Evolutionary conservation across 1,139 yeast species (phyloP).

Genomic region (Suhomyces wounanorum): DNA sequence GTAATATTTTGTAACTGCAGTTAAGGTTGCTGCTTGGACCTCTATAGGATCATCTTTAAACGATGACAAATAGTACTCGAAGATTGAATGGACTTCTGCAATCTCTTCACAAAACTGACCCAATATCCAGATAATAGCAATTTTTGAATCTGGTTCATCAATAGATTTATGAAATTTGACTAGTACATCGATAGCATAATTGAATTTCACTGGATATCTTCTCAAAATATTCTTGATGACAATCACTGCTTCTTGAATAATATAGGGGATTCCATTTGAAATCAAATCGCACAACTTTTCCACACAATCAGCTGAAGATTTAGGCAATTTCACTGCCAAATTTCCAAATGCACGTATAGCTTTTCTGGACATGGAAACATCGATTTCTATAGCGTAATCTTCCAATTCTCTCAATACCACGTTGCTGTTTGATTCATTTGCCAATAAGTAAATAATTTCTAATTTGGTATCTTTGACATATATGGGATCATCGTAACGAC

Average conservation of each 20-base stretch:
- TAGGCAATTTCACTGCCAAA: slow-evolving; percentile 70
- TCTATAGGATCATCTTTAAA: slow-evolving; percentile 67
- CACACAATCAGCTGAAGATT: slow-evolving; percentile 63
- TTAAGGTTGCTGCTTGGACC: slow-evolving; percentile 72
- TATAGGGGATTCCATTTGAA: slow-evolving; percentile 67
- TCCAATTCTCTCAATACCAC: slow-evolving; percentile 73
- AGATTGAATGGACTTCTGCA: slow-evolving; percentile 46
- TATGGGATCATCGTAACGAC: slow-evolving; percentile 81
- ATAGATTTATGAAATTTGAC: slow-evolving; percentile 48
- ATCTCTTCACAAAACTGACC: slow-evolving; percentile 68
- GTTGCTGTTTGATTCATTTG: slow-evolving; percentile 62
- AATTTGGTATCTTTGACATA: slow-evolving; percentile 89
- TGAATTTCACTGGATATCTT: slow-evolving; percentile 60
- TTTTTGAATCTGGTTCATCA: slow-evolving; percentile 79
- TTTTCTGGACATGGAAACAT: slow-evolving; percentile 80
- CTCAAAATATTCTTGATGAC: slow-evolving; percentile 78
- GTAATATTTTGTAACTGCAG: slow-evolving; percentile 74
- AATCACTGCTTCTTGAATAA: slow-evolving; percentile 78
- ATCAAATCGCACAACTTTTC: slow-evolving; percentile 61
- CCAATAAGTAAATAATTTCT: slow-evolving; percentile 80
- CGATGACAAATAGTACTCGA: slow-evolving; percentile 46
- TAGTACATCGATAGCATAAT: slow-evolving; percentile 42
- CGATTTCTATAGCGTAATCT: slow-evolving; percentile 86
- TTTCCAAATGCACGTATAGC: slow-evolving; percentile 91
- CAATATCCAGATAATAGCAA: slow-evolving; percentile 80